phyloP scores from a whole-genome alignment of 169 alveolate genomes.

The Plasmodium gonderi region DNA sequence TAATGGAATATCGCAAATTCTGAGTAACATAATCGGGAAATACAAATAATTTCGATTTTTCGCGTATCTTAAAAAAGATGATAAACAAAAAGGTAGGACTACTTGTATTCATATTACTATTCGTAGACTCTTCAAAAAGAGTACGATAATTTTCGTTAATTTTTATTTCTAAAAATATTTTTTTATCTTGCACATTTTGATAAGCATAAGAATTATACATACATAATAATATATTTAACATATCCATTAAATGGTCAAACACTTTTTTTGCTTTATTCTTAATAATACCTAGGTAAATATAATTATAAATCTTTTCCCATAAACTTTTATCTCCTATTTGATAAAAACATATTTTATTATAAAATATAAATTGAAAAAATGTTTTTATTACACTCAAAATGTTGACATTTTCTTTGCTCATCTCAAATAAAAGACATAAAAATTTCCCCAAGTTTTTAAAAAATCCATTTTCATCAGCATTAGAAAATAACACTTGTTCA shows the following conservation, averaged over 20 bases:
- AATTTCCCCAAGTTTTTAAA: conserved; percentile 24
- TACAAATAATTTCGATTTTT: conserved; percentile 25
- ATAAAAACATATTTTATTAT: conserved; percentile 24
- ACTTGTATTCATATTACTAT: background rate
- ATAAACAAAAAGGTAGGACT: conserved; percentile 19
- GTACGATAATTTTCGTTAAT: conserved; percentile 13
- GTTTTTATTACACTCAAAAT: conserved; percentile 38
- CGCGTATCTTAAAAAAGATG: conserved; percentile 48
- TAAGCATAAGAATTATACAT: conserved; percentile 49
- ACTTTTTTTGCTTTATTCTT: conserved; percentile 28
- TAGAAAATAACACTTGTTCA: background rate
- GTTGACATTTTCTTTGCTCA: conserved; percentile 32
- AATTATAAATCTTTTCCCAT: conserved; percentile 58
- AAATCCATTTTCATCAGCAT: background rate
- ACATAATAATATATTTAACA: conserved; percentile 56
- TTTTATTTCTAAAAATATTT: conserved; percentile 16
- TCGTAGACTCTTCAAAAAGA: background rate
- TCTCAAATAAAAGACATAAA: conserved; percentile 27
- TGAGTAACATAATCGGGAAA: conserved; percentile 62
- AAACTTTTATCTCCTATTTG: conserved; percentile 17
- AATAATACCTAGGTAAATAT: conserved; percentile 33
- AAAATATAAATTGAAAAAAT: conserved; percentile 57
- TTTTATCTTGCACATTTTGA: conserved; percentile 38
- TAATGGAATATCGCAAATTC: conserved; percentile 57
- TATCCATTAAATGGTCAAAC: conserved; percentile 61